Evolutionary conservation across 306 rosid species (phyloP), one percentile per base, ranked within the genome.

Genomic region (Aeschynomene evenia): DNA sequence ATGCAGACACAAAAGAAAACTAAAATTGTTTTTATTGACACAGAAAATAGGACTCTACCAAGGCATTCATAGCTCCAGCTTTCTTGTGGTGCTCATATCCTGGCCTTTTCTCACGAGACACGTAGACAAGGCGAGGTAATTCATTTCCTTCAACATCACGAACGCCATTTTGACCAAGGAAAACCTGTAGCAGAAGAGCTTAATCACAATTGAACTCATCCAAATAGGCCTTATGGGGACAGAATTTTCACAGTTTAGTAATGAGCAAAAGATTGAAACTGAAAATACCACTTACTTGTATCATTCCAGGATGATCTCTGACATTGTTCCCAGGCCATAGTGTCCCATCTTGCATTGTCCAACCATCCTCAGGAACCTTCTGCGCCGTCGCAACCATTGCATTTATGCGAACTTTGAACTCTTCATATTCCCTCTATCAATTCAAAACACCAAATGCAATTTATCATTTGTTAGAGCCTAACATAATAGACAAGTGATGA

Each of bases 271-370:
- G 12, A 45, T 24, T 14, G 22, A 10, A 73, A 72, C 70, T 52
- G 31, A 49, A 45, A 29, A 71, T 45, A 37, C 74, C 9, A 43
- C 84, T 75, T 39, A 83, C 98, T 83, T 92, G 98, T 53, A 92
- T 92, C 98, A 92, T 92, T 64, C 98, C 98, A 34, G 98, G 98
- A 76, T 92, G 98, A 78, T 92, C 98, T 62, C 91, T 81, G 23
- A 92, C 96, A 75, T 78, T 83, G 80, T 92, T 92, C 43, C 98
- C 98, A 4, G 98, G 98, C 98, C 98, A 92, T 43, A 88, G 91
- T 73, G 98, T 89, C 64, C 96, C 98, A 50, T 92, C 98, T 78
- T 92, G 98, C 98, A 92, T 92, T 48, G 98, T 92, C 98, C 98
- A 92, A 4, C 98, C 98, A 21, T 92, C 98, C 79, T 92, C 98